Base-by-base conservation (phyloP, 192 early-diverging fungal genomes). In the Backusella luteola region DNA sequence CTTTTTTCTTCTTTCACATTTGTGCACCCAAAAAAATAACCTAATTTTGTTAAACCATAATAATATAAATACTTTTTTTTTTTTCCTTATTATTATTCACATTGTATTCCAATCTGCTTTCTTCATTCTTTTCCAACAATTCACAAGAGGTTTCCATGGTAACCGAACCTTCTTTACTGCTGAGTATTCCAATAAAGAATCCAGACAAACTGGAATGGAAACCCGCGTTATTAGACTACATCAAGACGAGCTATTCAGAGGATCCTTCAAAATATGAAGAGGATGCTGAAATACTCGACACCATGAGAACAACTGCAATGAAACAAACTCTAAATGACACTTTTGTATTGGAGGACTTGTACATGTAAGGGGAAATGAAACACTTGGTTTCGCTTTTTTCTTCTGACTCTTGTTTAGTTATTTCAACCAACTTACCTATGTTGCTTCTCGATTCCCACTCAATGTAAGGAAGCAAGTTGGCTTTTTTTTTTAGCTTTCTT, bases 381-480 rank as follows among this genome's bases (percentile, higher is more conserved):
- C 32, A 29, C 7, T 14, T n/a, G 5, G 17, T 73, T 17, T 73
- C 21, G 29, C 6, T 32, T 42, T n/a, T 76, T 32, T 39, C 29
- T 29, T 11, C 2, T 67, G 69, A 38, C 44, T 52, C 15, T 39
- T 39, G 72, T 67, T 52, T 71, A 93, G 90, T 73, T 97, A 97
- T 78, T 95, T 93, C 75, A 93, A 89, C 0, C 96, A 98, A 82
- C 85, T 98, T 34, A 85, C 89, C 23, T 91, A 91, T 79, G 85
- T 96, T 38, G 77, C 88, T 63, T 88, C 91, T 67, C 96, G 96
- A 80, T 97, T 97, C 76, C 92, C 93, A 11, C 90, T 93, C n/a
- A 92, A 96, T 79, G 93, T 93, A 85, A 81, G 88, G 70, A 77
- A 84, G 8, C 49, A 34, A 80, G 75, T 69, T 75, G 68, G 23